Conservation (phyloP, 768 basidiomycete genomes). For the Mycena venus region DNA sequence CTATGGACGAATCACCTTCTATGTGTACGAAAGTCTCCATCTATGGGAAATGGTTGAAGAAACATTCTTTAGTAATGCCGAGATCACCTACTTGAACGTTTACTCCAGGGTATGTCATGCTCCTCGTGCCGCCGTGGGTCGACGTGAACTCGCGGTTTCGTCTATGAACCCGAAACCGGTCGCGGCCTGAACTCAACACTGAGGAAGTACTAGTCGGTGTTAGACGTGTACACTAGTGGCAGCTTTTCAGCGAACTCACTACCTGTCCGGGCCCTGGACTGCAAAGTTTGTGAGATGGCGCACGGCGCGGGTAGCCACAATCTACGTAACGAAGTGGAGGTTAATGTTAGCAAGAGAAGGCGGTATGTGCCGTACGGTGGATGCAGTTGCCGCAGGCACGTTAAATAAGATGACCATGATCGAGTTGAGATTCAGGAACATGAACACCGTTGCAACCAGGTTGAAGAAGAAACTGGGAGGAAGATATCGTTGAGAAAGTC, state of each 20-base stretch:
- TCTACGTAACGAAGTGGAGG: conserved; percentile 46
- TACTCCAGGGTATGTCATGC: conserved; percentile 46
- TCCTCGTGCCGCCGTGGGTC: conserved; percentile 32
- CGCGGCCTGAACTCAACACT: conserved; percentile 41
- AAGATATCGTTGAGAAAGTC: neutral
- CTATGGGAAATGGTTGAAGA: conserved; percentile 36
- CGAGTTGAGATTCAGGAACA: conserved; percentile 73
- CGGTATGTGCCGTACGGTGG: conserved; percentile 55
- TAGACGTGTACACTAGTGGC: neutral
- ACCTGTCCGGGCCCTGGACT: conserved; percentile 57
- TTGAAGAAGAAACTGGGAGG: conserved; percentile 57
- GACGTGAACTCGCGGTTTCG: conserved; percentile 37
- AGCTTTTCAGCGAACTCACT: conserved; percentile 46
- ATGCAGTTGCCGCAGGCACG: conserved; percentile 70
- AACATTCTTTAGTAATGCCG: neutral
- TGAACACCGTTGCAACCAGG: conserved; percentile 69
- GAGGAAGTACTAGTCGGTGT: conserved; percentile 36
- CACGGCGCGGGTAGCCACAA: conserved; percentile 72
- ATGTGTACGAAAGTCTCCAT: conserved; percentile 66
- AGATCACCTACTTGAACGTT: conserved; percentile 57
- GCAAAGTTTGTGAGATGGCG: conserved; percentile 71
- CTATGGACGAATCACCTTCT: conserved; percentile 44
- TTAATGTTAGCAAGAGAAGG: neutral
- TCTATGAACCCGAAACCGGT: conserved; percentile 39
- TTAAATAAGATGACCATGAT: conserved; percentile 79